Conservation (phyloP, 2,329 filamentous ascomycete genomes). For the Sporothrix brunneoviolacea region DNA sequence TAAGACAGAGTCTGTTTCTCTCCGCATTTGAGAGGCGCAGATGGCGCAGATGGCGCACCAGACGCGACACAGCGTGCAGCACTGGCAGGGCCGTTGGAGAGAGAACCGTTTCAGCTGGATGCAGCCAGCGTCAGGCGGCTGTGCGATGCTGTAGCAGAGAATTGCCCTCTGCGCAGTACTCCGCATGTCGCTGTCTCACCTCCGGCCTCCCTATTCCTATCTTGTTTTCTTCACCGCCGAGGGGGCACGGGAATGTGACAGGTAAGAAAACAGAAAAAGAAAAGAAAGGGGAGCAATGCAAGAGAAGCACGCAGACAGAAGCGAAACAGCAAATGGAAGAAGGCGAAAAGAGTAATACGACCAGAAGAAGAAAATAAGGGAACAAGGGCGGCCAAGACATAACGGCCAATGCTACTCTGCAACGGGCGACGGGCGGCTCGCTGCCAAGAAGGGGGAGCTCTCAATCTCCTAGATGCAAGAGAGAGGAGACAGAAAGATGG, state of each 20-base stretch:
- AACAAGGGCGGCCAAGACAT: no score
- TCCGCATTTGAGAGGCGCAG: no score
- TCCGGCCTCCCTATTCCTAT: neutral
- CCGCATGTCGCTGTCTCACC: neutral
- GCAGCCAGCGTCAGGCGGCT: no score
- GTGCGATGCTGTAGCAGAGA: no score
- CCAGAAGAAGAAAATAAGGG: slow-evolving; percentile 1
- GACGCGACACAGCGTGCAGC: no score
- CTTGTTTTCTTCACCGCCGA: slow-evolving; percentile 4
- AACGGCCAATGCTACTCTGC: neutral
- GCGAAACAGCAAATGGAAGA: slow-evolving; percentile 4
- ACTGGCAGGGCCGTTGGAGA: no score
- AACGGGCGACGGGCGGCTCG: neutral
- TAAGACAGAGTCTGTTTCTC: no score
- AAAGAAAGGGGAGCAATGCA: neutral
- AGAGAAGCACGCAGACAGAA: neutral
- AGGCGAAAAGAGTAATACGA: neutral
- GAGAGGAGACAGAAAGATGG: no score
- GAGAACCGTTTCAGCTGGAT: no score
- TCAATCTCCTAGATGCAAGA: no score
- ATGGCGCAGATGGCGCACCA: no score
- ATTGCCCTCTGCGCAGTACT: no score
- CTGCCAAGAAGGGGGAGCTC: neutral
- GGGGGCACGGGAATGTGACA: slow-evolving; percentile 5
- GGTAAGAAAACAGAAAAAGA: neutral